A percentile compares a stretch with the other conserved stretches of the same genome.
Conservation (phyloP, 345 rosid species). For the Sapria himalayana region DNA sequence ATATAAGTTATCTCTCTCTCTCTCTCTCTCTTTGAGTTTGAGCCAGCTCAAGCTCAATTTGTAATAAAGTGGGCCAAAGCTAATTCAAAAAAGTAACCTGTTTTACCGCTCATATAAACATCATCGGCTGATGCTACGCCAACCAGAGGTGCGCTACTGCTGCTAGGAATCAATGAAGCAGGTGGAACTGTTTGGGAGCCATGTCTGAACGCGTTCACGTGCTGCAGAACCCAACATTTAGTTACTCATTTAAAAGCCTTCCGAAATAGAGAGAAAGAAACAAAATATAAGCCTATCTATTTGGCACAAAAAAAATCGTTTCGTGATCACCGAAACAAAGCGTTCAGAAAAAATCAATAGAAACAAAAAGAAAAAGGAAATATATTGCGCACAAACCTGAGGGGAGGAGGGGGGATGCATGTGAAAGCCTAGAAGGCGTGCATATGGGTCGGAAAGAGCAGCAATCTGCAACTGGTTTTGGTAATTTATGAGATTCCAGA, state of each 20-base stretch:
- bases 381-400: slow-evolving; percentile 21
- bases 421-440: slow-evolving; percentile 26
- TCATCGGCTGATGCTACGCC: slow-evolving; percentile 15
- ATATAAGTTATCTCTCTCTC: too few relatives aligned
- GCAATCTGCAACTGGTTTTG: slow-evolving; percentile 23
- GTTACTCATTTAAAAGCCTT: too few relatives aligned
- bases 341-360: not conserved
- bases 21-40: too few relatives aligned
- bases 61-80: too few relatives aligned
- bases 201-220: slow-evolving; percentile 27
- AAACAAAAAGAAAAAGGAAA: not conserved
- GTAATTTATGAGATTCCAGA: slow-evolving; percentile 19
- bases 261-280: not conserved
- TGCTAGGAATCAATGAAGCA: slow-evolving; percentile 12
- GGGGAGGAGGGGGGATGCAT: slow-evolving; percentile 25
- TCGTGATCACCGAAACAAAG: too few relatives aligned
- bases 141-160: slow-evolving; percentile 3
- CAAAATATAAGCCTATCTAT: not conserved
- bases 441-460: slow-evolving; percentile 21
- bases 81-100: slow-evolving; percentile 3
- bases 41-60: too few relatives aligned
- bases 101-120: slow-evolving; percentile 16
- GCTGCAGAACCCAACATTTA: slow-evolving; percentile 15
- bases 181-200: slow-evolving; percentile 18
- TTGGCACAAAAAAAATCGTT: too few relatives aligned